Evolutionary conservation across 2,329 filamentous ascomycete genomes (phyloP).

Genomic region (Venturia asperata): DNA sequence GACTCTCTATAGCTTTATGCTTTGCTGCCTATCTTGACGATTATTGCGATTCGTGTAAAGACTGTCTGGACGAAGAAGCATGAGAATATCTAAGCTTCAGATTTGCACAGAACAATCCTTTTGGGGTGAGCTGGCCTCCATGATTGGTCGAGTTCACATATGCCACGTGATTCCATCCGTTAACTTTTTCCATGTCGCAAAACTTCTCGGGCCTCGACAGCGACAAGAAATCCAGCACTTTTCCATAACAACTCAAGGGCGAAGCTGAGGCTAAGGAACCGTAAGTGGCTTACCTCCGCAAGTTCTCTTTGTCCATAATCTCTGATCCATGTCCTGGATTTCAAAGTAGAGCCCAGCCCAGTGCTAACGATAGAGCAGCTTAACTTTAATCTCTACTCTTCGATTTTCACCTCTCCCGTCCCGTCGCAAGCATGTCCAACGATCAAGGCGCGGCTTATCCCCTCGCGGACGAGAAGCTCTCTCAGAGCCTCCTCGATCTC

Average conservation of each 20-base stretch:
- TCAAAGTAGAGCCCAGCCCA: background rate
- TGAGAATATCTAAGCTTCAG: too few relatives aligned
- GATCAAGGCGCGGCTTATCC: conserved; percentile 19
- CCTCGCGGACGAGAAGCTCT: conserved; percentile 20
- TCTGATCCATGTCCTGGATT: background rate
- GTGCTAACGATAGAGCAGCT: background rate
- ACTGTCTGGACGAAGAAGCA: too few relatives aligned
- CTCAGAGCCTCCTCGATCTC: conserved; percentile 20
- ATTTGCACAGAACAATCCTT: too few relatives aligned
- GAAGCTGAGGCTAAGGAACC: conserved; percentile 19
- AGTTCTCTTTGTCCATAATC: background rate
- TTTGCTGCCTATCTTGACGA: background rate
- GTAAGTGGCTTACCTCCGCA: background rate
- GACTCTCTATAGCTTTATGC: background rate
- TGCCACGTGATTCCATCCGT: background rate
- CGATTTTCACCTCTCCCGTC: background rate
- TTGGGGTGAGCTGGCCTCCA: too few relatives aligned
- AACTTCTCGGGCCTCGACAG: background rate
- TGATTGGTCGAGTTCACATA: too few relatives aligned
- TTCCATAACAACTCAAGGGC: conserved; percentile 13
- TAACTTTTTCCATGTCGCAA: background rate
- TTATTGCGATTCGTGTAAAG: background rate
- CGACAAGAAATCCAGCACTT: background rate
- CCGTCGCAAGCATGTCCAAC: background rate
- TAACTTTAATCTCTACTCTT: background rate